Evolutionary conservation across 1,139 yeast genomes (phyloP), one percentile per base, ranked within the genome.

Genomic region (Protomyces arabidopsidicola): DNA sequence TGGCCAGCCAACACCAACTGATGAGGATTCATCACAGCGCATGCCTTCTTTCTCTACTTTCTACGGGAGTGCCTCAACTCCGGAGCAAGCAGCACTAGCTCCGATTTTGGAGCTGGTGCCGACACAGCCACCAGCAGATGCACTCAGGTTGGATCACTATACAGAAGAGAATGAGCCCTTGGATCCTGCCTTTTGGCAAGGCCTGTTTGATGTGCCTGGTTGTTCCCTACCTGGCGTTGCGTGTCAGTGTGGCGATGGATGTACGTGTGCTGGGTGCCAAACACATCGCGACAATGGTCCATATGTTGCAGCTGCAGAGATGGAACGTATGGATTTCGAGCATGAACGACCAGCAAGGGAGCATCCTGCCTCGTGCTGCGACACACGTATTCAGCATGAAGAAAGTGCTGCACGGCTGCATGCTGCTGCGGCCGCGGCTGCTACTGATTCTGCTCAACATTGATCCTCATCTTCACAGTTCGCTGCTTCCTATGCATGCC

Each of bases 291-390:
- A 57, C 60, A 57, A 57, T 38, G 36, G 20, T 42, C 45, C 31
- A 18, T 24, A 39, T 24, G 56, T 58, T 18, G 35, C 62, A 18
- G 27, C 45, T 22, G 54, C 39, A 31, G 62, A 58, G 14, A 39
- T 58, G 35, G 62, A 51, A 27, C 38, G 56, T n/a, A 58, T 58
- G 62, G 62, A 58, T 42, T 39, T 58, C 52, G 27, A 20, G 50
- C 42, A 18, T 35, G 53, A 58, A 4, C 38, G 14, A n/a, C 42
- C 42, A 10, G 53, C 31, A 6, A 39, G 56, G 9, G 24, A 34
- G n/a, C 62, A 58, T 52, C 62, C 62, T 6, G n/a, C 62, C 9
- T 14, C 36, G 10, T 58, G 62, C 35, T 58, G 62, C 56, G 62
- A 58, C 20, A 58, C 53, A n/a, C 54, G 62, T 16, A 27, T 38